Conservation (phyloP, 495 filamentous ascomycete species). For the Penicillium fimorum region DNA sequence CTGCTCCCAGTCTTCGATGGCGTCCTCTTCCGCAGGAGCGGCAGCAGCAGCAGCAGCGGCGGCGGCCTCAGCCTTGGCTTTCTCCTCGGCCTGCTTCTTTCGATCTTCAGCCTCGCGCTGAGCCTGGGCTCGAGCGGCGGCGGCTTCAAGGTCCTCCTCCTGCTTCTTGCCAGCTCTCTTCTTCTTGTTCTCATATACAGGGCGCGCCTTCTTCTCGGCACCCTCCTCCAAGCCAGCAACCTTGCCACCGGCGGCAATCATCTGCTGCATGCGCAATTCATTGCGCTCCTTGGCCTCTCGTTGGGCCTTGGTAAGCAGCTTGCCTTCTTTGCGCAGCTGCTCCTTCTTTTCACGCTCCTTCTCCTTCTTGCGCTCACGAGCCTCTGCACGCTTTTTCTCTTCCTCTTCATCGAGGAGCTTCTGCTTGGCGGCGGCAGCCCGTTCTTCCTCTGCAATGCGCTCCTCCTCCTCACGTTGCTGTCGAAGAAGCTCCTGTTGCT, state of each 20-base stretch:
- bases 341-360: slow-evolving; percentile 96
- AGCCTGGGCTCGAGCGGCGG: slow-evolving; percentile 58
- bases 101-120: slow-evolving; percentile 65
- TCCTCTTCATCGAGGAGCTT: slow-evolving; percentile 71
- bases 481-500: slow-evolving; percentile 82
- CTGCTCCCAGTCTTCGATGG: slow-evolving; percentile 86
- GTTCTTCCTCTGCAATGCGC: slow-evolving; percentile 66
- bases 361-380: slow-evolving; percentile 79
- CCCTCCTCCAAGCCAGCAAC: slow-evolving; percentile 69
- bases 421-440: slow-evolving; percentile 67
- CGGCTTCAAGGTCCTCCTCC: slow-evolving; percentile 69
- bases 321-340: slow-evolving; percentile 91
- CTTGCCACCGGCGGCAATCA: slow-evolving; percentile 80
- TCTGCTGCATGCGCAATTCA: slow-evolving; percentile 87
- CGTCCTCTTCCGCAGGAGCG: slow-evolving; percentile 54
- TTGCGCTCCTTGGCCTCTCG: slow-evolving; percentile 79
- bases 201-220: slow-evolving; percentile 71
- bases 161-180: slow-evolving; percentile 74
- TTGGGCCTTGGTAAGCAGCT: slow-evolving; percentile 91
- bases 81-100: slow-evolving; percentile 63
- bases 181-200: slow-evolving; percentile 68
- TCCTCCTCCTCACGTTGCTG: slow-evolving; percentile 75
- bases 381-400: slow-evolving; percentile 68
- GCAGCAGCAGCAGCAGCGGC: slow-evolving; percentile 46
- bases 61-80: slow-evolving; percentile 59